These are phyloP conservation scores for Calonectria leucothoes DNA, from an alignment of 2,329 filamentous ascomycete genomes.

Conservation along the genomic window DNA sequence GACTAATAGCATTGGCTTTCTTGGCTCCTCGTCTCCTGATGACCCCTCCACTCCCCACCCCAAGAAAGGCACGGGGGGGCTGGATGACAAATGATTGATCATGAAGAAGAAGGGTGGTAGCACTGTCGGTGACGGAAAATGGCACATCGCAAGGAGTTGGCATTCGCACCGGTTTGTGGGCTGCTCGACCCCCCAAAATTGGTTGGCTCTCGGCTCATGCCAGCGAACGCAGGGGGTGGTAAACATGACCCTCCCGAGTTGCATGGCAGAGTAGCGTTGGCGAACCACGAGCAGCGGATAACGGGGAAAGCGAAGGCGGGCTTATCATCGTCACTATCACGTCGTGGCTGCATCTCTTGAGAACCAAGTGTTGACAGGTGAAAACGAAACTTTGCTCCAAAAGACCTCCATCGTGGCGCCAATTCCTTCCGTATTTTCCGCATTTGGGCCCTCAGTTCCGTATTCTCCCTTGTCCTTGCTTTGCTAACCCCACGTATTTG, in stretches of 20 bases:
- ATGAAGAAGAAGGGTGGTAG: neutral
- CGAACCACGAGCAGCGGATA: neutral
- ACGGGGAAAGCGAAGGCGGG: neutral
- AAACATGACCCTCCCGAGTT: neutral
- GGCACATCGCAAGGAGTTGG: neutral
- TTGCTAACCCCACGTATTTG: neutral
- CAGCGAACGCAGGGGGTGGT: conserved; percentile 7
- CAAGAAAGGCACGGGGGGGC: neutral
- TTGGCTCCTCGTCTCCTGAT: neutral
- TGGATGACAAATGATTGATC: neutral
- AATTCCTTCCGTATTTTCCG: neutral
- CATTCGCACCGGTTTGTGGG: neutral
- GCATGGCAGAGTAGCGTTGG: neutral
- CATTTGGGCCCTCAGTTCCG: neutral
- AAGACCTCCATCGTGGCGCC: neutral
- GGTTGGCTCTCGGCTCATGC: conserved; percentile 14
- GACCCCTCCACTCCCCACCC: too few relatives aligned
- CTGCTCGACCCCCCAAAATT: neutral
- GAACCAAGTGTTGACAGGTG: neutral
- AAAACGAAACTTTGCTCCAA: neutral
- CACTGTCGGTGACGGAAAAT: neutral
- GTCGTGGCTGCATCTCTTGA: neutral
- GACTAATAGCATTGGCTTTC: neutral
- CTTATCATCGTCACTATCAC: conserved; percentile 11
- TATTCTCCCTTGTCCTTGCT: neutral